Base-by-base conservation (phyloP, 1,284 basidiomycete genomes). In the Tylopilus sp. region DNA sequence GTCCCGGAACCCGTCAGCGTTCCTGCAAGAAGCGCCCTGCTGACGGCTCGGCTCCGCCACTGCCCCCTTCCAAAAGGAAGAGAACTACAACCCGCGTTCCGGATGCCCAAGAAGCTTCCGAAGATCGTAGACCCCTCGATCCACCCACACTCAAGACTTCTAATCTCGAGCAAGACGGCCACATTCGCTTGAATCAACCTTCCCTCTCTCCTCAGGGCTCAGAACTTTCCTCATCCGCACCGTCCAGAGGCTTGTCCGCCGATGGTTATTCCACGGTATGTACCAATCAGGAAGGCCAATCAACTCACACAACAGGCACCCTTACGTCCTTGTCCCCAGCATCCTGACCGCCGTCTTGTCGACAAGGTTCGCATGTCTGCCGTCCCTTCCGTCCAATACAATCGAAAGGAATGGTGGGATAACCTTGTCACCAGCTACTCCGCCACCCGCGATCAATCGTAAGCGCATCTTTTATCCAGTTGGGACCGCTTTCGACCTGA, bases 1-100 rank as follows among this genome's bases (percentile, higher is more conserved):
- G 78, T 59, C 88, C 88, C 52, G 87, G 86, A 23, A 89, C 85
- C 55, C 77, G 87, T 53, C 85, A 87, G 67, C 77, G 86, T 57
- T 84, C 83, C 50, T 87, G 83, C 76, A 89, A 89, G 78, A 87
- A 85, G 72, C 74, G 84, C 49, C 76, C 79, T 47, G 65, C 76
- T 25, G 83, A 84, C 55, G 77, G 77, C 36, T 73, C 78, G 52
- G 70, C 64, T 48, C 70, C 76, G 50, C 71, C 74, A 54, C 60
- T 71, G n/a, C 66, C 66, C 11, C 67, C 70, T 50, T 68, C 79
- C 36, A 85, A 83, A 72, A 81, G 82, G 69, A 83, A 77, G 66
- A 78, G 77, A 56, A 75, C 73, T 13, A 52, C 63, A 7, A 58
- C 67, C 46, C 63, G 59, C 46, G 45, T 61, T 35, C 54, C 66